phyloP scores from a whole-genome alignment of 495 filamentous ascomycete genomes.

The Elasticomyces elasticus region DNA sequence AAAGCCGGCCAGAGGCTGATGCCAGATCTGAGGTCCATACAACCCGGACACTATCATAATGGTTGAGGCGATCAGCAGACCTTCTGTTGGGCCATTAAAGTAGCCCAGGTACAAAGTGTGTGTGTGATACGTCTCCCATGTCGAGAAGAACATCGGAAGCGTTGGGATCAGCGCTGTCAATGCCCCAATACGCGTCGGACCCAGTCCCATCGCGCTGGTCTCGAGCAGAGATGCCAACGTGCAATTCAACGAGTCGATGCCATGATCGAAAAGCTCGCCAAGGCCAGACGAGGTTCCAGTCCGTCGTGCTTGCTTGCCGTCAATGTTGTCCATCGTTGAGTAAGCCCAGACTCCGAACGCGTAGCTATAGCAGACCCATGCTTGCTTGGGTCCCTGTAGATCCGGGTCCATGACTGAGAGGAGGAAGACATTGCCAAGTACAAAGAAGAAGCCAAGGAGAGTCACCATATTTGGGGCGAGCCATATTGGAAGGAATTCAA shows the following conservation, averaged over 20 bases:
- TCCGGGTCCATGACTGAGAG: conserved; percentile 81
- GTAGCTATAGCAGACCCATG: conserved; percentile 21
- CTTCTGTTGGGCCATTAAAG: conserved; percentile 93
- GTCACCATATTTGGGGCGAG: conserved; percentile 97
- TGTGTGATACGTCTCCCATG: conserved; percentile 98
- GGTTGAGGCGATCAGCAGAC: conserved; percentile 73
- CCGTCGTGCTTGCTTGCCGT: conserved; percentile 91
- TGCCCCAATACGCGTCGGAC: conserved; percentile 67
- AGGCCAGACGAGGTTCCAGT: conserved; percentile 92
- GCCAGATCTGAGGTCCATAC: conserved; percentile 85
- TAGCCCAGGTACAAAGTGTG: conserved; percentile 95
- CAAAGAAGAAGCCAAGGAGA: conserved; percentile 87
- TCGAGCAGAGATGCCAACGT: conserved; percentile 81
- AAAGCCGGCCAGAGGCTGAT: conserved; percentile 54
- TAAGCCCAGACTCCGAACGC: conserved; percentile 47
- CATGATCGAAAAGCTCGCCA: conserved; percentile 96
- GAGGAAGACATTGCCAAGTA: conserved; percentile 73
- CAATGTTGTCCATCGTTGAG: conserved; percentile 96
- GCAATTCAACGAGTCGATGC: conserved; percentile 95
- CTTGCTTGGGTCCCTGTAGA: conserved; percentile 73
- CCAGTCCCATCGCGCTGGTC: conserved; percentile 83
- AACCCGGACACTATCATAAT: conserved; percentile 80
- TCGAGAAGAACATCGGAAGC: conserved; percentile 97
- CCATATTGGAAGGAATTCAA: conserved; percentile 87
- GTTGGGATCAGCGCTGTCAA: conserved; percentile 88